Evolutionary conservation across 2,329 filamentous ascomycete species (phyloP), one percentile per base, ranked within the genome.

Genomic region (Trichophyton simii): DNA sequence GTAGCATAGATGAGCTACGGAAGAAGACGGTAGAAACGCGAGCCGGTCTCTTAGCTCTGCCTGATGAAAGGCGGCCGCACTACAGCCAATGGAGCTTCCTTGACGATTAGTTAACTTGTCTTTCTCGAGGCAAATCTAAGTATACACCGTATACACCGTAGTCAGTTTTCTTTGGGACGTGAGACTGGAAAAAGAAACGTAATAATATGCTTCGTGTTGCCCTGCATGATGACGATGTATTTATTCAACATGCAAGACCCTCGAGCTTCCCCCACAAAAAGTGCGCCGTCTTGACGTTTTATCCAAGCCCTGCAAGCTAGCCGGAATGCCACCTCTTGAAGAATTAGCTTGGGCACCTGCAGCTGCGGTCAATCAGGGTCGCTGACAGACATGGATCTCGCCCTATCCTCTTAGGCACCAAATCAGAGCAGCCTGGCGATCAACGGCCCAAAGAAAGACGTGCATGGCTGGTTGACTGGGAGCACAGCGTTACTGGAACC

Each of bases 41-140:
- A 22, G 50, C 60, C 41, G 58, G 58, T 2, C 46, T 60, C 15
- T 59, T 62, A 57, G 61, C 61, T 60, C 36, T 31, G 11, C 48
- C 54, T 20, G 50, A 62, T 13, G 59, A 57, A 2, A 28, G n/a
- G 20, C 28, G 48, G 20, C 50, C 59, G 7, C 44, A 58, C 18
- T n/a, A 50, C 11, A 54, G 28, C 22, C 34, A 52, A 25, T 62
- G 58, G 58, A n/a, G 42, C 25, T 62, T 44, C 20, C 58, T 62
- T 57, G 54, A 63, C 25, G 52, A 62, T 48, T 38, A 52, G 22
- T 22, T 22, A 28, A 22, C 9, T 13, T 9, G 46, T 15, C 5
- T 22, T 52, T 25, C 13, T 15, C 18, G 20, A 5, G 46, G 46
- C 20, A 13, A 48, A 9, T 28, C 25, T 1, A 28, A 28, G 25